Percentiles rank a stretch among this genome's conserved stretches.
Evolutionary conservation across 306 rosid genomes (phyloP).

Genomic region (Chamaecrista fasciculata): DNA sequence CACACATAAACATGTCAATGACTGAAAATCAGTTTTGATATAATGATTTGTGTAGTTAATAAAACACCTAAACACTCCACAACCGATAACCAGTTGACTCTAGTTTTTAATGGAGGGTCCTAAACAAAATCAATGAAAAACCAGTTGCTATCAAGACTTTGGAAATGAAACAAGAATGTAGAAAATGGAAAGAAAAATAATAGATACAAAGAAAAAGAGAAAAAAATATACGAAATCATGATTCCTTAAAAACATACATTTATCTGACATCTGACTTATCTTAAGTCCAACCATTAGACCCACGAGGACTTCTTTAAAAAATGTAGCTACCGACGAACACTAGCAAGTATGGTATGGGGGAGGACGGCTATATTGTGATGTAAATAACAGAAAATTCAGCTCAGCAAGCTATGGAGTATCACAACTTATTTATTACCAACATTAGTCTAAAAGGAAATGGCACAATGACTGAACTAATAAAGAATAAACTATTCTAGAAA

Average conservation of each 20-base stretch:
- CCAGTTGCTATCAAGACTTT: not conserved
- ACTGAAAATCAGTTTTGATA: not conserved
- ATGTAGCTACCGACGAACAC: no score
- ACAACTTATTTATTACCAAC: not conserved
- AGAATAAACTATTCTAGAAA: conserved; percentile 13
- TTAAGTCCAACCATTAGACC: not conserved
- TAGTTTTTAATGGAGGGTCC: not conserved
- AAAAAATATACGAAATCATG: not conserved
- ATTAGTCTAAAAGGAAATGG: not conserved
- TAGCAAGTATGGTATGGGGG: not conserved
- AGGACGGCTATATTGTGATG: not conserved
- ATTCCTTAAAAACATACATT: conserved; percentile 13
- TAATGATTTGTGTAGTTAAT: not conserved
- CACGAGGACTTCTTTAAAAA: conserved; percentile 13
- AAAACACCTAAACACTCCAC: conserved; percentile 4
- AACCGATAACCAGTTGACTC: not conserved
- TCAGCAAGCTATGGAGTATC: not conserved
- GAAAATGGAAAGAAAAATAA: not conserved
- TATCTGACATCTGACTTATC: not conserved
- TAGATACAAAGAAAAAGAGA: not conserved
- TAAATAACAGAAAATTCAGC: not conserved
- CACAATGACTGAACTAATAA: not conserved
- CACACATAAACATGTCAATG: not conserved
- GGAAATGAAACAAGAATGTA: not conserved
- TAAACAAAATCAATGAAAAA: not conserved